Percentiles rank a stretch among this genome's conserved stretches.
phyloP scores from a whole-genome alignment of 768 basidiomycete genomes.

The Ephemerocybe angulata region DNA sequence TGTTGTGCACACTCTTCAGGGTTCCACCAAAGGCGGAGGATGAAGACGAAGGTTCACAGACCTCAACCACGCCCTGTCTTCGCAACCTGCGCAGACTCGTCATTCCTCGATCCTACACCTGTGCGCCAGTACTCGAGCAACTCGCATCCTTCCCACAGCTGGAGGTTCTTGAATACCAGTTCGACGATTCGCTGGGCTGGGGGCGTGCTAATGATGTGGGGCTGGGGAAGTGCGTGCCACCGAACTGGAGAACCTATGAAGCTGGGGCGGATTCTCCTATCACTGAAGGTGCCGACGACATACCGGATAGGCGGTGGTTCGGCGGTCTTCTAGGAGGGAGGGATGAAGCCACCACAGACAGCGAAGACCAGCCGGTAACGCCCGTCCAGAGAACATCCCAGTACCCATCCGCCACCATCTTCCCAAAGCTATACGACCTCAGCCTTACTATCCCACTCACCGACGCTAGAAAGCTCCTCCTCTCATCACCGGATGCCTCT shows the following conservation, averaged over 20 bases:
- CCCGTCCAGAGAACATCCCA: neutral
- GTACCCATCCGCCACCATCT: neutral
- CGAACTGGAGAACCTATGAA: neutral
- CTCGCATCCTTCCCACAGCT: conserved; percentile 9
- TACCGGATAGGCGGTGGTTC: neutral
- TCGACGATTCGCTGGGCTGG: conserved; percentile 2
- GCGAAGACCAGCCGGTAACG: neutral
- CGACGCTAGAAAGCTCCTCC: neutral
- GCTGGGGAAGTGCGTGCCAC: neutral
- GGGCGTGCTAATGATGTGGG: conserved; percentile 4
- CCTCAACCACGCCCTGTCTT: conserved; percentile 4
- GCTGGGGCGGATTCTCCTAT: neutral
- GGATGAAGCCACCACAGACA: neutral
- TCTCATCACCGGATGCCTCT: neutral
- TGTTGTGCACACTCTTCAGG: neutral
- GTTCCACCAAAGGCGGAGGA: neutral
- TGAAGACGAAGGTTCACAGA: neutral
- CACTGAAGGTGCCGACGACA: conserved; percentile 4
- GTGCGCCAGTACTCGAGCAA: conserved; percentile 1
- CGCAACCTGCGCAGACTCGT: conserved; percentile 4
- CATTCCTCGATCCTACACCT: conserved; percentile 10
- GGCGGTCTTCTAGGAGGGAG: neutral
- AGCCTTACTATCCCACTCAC: neutral
- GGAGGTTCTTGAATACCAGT: conserved; percentile 11
- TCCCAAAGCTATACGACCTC: neutral